Evolutionary conservation across 495 filamentous ascomycete species (phyloP).

Genomic region (Aspergillus asperescens): DNA sequence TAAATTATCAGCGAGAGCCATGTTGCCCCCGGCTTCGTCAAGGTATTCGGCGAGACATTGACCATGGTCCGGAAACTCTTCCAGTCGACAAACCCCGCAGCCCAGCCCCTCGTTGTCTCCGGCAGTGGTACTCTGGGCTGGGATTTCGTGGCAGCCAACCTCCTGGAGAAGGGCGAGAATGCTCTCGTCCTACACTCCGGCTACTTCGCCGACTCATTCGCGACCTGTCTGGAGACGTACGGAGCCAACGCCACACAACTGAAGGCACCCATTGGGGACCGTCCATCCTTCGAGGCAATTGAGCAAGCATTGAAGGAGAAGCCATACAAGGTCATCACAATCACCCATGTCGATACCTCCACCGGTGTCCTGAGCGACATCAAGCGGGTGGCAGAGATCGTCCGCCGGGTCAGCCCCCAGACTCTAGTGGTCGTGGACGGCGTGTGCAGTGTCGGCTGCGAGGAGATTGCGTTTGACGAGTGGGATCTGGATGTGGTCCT

Average conservation of each 20-base stretch:
- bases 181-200: constrained; percentile 90
- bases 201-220: constrained; percentile 96
- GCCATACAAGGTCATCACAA: constrained; percentile 83
- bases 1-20: constrained; percentile 72
- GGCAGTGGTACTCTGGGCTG: constrained; percentile 95
- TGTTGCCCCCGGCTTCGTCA: constrained; percentile 81
- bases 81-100: constrained; percentile 71
- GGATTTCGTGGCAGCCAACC: constrained; percentile 90
- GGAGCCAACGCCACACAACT: constrained; percentile 84
- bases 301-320: constrained; percentile 83
- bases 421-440: constrained; percentile 91
- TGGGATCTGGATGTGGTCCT: constrained; percentile 92
- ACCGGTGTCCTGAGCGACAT: constrained; percentile 92
- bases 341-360: constrained; percentile 96
- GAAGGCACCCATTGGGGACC: constrained; percentile 80
- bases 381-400: constrained; percentile 72
- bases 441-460: constrained; percentile 92
- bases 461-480: constrained; percentile 91
- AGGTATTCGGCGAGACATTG: constrained; percentile 83
- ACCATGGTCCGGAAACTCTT: constrained; percentile 87
- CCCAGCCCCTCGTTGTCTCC: constrained; percentile 88
- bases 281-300: constrained; percentile 80
- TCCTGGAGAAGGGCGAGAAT: constrained; percentile 81
- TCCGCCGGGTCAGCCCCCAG: constrained; percentile 79
- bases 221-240: constrained; percentile 84